Percentiles rank a stretch among this genome's conserved stretches.
These are phyloP conservation scores for Aplosporella prunicola DNA, from an alignment of 2,329 filamentous ascomycete species.

Conservation along the genomic window DNA sequence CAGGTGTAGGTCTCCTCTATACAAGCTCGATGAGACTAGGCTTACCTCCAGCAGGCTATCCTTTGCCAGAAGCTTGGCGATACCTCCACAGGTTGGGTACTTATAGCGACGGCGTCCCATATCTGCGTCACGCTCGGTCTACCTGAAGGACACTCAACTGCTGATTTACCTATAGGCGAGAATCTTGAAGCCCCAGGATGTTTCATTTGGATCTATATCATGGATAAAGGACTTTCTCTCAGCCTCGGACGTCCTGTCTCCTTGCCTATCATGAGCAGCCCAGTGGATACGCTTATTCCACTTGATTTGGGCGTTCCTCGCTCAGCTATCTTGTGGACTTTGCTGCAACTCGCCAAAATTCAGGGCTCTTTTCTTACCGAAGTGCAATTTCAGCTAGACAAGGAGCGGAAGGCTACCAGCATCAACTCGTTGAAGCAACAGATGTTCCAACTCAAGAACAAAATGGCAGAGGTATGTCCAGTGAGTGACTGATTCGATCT, in stretches of 20 bases:
- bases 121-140: conserved; percentile 24
- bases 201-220: conserved; percentile 23
- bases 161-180: too few relatives aligned
- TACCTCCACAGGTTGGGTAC: conserved; percentile 23
- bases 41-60: conserved; percentile 15
- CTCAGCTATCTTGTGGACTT: conserved; percentile 19
- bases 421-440: conserved; percentile 16
- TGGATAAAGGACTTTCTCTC: conserved; percentile 24
- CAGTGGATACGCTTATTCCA: conserved; percentile 18
- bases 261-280: conserved; percentile 20
- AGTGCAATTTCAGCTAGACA: conserved; percentile 14
- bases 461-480: conserved; percentile 17
- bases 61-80: conserved; percentile 27
- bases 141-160: conserved; percentile 16
- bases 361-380: conserved; percentile 19
- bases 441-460: conserved; percentile 16
- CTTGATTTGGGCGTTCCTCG: conserved; percentile 17
- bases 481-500: conserved; percentile 1
- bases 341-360: conserved; percentile 21
- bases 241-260: conserved; percentile 22
- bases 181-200: conserved; percentile 22
- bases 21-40: background rate
- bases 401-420: conserved; percentile 11
- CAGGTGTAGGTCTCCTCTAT: conserved; percentile 19
- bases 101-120: conserved; percentile 23